These are phyloP conservation scores for Saccharomycopsis hybrid DNA, from an alignment of 1,139 yeast genomes.

Conservation along the genomic window DNA sequence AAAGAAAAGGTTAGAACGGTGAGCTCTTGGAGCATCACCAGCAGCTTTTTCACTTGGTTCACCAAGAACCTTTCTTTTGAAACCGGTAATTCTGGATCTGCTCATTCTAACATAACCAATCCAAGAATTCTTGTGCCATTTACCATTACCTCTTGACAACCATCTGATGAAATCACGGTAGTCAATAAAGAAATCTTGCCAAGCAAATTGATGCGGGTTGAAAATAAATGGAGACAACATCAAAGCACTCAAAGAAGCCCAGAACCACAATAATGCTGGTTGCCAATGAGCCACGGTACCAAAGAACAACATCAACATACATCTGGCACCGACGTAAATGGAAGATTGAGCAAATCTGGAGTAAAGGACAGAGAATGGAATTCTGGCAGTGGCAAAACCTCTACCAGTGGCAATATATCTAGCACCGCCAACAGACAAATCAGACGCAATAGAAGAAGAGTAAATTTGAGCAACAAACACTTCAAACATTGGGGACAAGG, in stretches of 20 bases:
- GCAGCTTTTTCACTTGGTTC: conserved; percentile 89
- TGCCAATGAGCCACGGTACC: conserved; percentile 96
- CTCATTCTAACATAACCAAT: conserved; percentile 94
- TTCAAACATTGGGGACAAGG: conserved; percentile 95
- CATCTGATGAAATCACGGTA: conserved; percentile 98
- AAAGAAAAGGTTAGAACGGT: conserved; percentile 76
- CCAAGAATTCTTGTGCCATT: conserved; percentile 99
- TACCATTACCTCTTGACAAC: conserved; percentile 97
- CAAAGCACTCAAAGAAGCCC: conserved; percentile 90
- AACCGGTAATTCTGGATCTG: conserved; percentile 96
- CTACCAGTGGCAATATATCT: conserved; percentile 98
- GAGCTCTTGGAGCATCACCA: conserved; percentile 94
- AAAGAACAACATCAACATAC: conserved; percentile 79
- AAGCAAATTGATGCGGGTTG: conserved; percentile 98
- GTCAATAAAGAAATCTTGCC: conserved; percentile 98
- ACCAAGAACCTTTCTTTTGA: conserved; percentile 84
- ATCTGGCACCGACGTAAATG: conserved; percentile 93
- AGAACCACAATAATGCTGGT: conserved; percentile 95
- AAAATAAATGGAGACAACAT: conserved; percentile 90
- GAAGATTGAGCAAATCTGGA: conserved; percentile 97
- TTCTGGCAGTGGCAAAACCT: conserved; percentile 98
- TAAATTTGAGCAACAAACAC: conserved; percentile 98
- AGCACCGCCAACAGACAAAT: conserved; percentile 98
- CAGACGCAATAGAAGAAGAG: conserved; percentile 84
- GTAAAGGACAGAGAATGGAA: conserved; percentile 91